phyloP scores from a whole-genome alignment of 345 rosid genomes.

The Aquilaria yunnanensis region DNA sequence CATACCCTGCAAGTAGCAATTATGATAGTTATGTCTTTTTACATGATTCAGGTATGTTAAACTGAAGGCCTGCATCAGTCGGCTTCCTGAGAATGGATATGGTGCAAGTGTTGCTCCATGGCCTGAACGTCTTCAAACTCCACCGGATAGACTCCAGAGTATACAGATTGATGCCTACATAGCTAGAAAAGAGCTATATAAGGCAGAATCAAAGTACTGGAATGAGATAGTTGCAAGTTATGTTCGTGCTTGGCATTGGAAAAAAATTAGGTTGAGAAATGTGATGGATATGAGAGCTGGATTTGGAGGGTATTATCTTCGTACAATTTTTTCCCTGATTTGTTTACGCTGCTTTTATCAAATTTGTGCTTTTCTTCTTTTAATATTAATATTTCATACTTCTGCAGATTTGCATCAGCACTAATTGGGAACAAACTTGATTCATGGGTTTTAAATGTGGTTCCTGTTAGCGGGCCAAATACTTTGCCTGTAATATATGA shows the following conservation, averaged over 20 bases:
- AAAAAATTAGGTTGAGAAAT: slow-evolving; percentile 75
- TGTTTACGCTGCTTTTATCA: slow-evolving; percentile 1
- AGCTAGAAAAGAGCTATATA: slow-evolving; percentile 83
- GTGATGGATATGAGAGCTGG: slow-evolving; percentile 98
- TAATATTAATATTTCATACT: background rate
- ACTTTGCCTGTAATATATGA: slow-evolving; percentile 94
- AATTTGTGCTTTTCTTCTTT: slow-evolving; percentile 16
- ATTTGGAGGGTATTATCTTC: slow-evolving; percentile 75
- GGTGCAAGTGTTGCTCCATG: slow-evolving; percentile 67
- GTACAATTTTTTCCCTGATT: slow-evolving; percentile 7
- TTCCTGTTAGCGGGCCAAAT: slow-evolving; percentile 86
- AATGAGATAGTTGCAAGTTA: slow-evolving; percentile 67
- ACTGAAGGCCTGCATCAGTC: slow-evolving; percentile 81
- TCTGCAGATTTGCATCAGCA: slow-evolving; percentile 86
- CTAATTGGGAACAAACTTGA: slow-evolving; percentile 58
- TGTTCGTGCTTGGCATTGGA: slow-evolving; percentile 75
- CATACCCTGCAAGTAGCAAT: no score
- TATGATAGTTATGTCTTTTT: no score
- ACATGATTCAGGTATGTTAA: slow-evolving; percentile 57
- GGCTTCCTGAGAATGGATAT: slow-evolving; percentile 77
- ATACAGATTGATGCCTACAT: slow-evolving; percentile 76
- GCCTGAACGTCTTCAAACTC: slow-evolving; percentile 79
- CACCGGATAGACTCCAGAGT: slow-evolving; percentile 92
- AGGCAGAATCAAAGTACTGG: slow-evolving; percentile 93
- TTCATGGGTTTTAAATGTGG: slow-evolving; percentile 89